Evolutionary conservation across 495 filamentous ascomycete species (phyloP), one percentile per base, ranked within the genome.

Genomic region (Penicillium antarcticum): DNA sequence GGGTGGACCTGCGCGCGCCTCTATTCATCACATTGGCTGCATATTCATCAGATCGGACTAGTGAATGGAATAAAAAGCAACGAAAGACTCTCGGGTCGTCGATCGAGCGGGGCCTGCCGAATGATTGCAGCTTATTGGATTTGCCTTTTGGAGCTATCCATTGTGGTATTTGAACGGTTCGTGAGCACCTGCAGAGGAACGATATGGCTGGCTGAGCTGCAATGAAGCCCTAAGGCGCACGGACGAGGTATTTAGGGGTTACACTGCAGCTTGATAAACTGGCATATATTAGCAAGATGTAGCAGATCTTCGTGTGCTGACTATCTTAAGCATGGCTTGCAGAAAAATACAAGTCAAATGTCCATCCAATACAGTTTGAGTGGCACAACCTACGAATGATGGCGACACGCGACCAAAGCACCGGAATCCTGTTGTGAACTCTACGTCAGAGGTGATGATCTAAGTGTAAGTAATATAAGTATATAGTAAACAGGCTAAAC

Each of bases 21-120:
- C 38, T 59, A 59, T 54, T 46, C 44, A 60, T 60, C 60, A 60
- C 53, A 63, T 60, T 65, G 55, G 37, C 43, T 42, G 55, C 50
- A 52, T 53, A 12, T 26, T 17, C 34, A 38, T 49, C 36, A 41
- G 46, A 33, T 49, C 37, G 26, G 38, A 21, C 16, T 7, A 23
- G 11, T 21, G 19, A 42, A 21, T 21, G 19, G 40, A 21, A 10
- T 13, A 49, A 42, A 41, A 49, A 35, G 47, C 18, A 49, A 49
- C 18, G 38, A 41, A 18, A 3, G 18, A 18, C 3, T 13, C 8
- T n/a, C 7, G 14, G 57, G 55, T 53, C 45, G 45, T 17, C 53
- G 58, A 61, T 57, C 39, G 12, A 39, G 40, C 52, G 43, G 42
- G 43, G 42, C 31, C 48, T 52, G 43, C 38, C 40, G 46, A 23